These are phyloP conservation scores for Gossypium lobatum DNA, from an alignment of 441 rosid genomes.

Conservation along the genomic window DNA sequence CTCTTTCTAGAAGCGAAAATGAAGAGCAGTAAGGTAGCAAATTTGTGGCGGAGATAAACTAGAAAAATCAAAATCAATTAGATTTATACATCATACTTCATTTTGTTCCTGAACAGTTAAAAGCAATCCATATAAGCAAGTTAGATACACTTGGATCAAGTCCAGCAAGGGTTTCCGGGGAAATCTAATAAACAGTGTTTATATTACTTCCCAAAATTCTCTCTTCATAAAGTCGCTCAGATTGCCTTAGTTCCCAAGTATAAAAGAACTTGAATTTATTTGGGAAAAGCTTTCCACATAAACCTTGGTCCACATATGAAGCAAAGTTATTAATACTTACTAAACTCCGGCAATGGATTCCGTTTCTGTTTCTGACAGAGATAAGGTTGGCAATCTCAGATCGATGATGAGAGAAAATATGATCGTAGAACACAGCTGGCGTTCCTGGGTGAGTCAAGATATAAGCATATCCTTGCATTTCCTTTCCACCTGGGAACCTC, in stretches of 20 bases:
- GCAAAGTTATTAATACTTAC: conserved; percentile 37
- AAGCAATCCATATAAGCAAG: neutral
- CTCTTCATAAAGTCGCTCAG: neutral
- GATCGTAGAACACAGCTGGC: conserved; percentile 86
- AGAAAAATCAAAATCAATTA: neutral
- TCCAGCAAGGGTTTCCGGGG: neutral
- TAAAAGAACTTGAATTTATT: neutral
- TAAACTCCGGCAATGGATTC: conserved; percentile 73
- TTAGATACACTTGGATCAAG: neutral
- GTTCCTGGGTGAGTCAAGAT: conserved; percentile 95
- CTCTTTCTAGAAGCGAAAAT: neutral
- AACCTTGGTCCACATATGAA: neutral
- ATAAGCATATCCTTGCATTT: conserved; percentile 97
- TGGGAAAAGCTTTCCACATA: neutral
- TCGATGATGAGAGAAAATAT: conserved; percentile 56
- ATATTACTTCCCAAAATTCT: neutral
- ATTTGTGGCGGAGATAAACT: neutral
- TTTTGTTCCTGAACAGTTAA: neutral
- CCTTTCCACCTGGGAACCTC: conserved; percentile 90
- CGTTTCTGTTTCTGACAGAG: conserved; percentile 61
- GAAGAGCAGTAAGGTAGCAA: neutral
- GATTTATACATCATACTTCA: neutral
- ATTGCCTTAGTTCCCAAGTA: neutral
- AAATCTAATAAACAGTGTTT: neutral
- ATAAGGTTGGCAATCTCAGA: conserved; percentile 71